A percentile compares a stretch with the other conserved stretches of the same genome.
phyloP scores from a whole-genome alignment of 305 asterid species.

The Fraxinus latifolia region DNA sequence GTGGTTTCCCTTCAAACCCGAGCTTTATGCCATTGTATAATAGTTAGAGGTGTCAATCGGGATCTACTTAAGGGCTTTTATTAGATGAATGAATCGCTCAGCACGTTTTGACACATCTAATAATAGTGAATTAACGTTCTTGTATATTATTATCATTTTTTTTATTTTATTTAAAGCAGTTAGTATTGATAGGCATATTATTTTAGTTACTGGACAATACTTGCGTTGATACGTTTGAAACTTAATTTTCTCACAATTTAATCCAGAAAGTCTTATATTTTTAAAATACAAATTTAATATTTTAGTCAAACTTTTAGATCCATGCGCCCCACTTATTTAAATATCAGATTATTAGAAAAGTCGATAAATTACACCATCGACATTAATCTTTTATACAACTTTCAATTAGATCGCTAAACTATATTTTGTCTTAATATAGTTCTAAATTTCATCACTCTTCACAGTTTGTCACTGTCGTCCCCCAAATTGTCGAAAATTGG shows the following conservation, averaged over 20 bases:
- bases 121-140: neutral
- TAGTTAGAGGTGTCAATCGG: neutral
- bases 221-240: neutral
- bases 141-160: neutral
- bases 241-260: neutral
- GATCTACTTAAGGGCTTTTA: neutral
- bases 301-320: neutral
- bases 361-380: neutral
- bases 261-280: neutral
- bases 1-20: conserved; percentile 73
- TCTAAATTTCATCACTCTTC: neutral
- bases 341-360: neutral
- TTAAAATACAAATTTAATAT: neutral
- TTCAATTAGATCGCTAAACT: neutral
- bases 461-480: neutral
- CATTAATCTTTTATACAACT: neutral
- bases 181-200: neutral
- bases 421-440: neutral
- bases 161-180: too few species aligned
- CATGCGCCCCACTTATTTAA: neutral
- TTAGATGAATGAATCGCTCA: neutral
- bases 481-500: neutral
- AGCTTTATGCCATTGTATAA: conserved; percentile 42
- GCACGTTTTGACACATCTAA: neutral
- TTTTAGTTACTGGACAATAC: neutral